Base-by-base conservation (phyloP, 23 red algal genomes). In the Gracilaria domingensis region DNA sequence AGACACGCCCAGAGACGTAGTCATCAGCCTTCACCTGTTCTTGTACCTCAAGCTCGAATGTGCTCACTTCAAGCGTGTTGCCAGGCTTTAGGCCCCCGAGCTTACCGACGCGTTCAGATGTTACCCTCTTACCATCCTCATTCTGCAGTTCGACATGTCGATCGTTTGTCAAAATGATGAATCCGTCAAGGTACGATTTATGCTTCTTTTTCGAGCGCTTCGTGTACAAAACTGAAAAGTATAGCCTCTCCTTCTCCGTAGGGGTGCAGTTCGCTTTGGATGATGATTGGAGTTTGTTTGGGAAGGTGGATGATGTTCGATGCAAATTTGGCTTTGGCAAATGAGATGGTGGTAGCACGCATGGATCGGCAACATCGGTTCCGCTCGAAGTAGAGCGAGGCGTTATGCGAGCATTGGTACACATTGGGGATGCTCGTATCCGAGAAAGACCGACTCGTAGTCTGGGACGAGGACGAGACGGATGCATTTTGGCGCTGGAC, bases 131-230 rank as follows among this genome's bases (percentile, higher is more conserved):
- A 0, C 83, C 93, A 49, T 89, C 93, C 18, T 88, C 93, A 79
- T 85, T 88, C 64, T 77, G 80, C 21, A 90, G 61, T 56, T 69
- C 78, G 32, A 95, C 66, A 33, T 36, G 59, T 25, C 72, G 83
- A 67, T 88, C 93, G 39, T 88, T 83, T 44, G 47, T 74, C 13
- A 90, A 26, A 21, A 73, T 58, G 30, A 89, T 66, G 79, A 70
- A 85, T 48, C 93, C 93, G 65, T 95, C 93, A 51, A 90, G 80
- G 25, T 60, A 95, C 1, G 86, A 89, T 66, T 95, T 95, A 24
- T 29, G 37, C 59, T 95, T 95, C 64, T 95, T 95, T 18, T 89
- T 90, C 24, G 62, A 78, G 34, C 85, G 72, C 85, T 89, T 88
- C 45, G 93, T 84, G 54, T 95, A 95, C 48, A 95, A 33, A 25